Evolutionary conservation across 768 basidiomycete genomes (phyloP).

Genomic region (Hemileccinum rubropunctum): DNA sequence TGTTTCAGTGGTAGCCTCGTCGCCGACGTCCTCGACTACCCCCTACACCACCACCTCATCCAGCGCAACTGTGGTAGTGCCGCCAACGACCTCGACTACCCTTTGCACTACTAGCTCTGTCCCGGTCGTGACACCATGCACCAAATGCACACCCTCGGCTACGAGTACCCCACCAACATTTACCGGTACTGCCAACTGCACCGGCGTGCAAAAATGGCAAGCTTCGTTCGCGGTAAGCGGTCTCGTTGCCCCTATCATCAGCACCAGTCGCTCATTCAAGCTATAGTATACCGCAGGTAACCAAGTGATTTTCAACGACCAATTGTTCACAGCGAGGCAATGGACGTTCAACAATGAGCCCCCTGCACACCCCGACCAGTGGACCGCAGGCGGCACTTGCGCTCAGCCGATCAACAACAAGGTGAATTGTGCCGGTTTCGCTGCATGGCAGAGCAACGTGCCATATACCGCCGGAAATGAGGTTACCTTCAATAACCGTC

Average conservation of each 20-base stretch:
- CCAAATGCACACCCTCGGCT: too few relatives aligned
- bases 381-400: slow-evolving; percentile 10
- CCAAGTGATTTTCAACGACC: slow-evolving; percentile 18
- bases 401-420: slow-evolving; percentile 23
- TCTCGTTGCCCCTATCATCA: background rate
- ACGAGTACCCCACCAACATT: background rate
- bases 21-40: too few relatives aligned
- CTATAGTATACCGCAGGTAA: slow-evolving; percentile 23
- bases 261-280: background rate
- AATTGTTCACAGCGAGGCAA: slow-evolving; percentile 24
- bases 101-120: too few relatives aligned
- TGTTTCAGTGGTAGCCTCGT: too few relatives aligned
- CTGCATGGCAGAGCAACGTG: slow-evolving; percentile 12
- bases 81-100: too few relatives aligned
- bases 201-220: slow-evolving; percentile 24
- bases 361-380: slow-evolving; percentile 12
- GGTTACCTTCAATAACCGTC: slow-evolving; percentile 10
- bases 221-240: slow-evolving; percentile 18
- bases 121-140: too few relatives aligned
- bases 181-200: slow-evolving; percentile 6
- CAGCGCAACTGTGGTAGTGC: too few relatives aligned
- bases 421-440: slow-evolving; percentile 19
- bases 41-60: too few relatives aligned
- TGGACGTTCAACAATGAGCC: slow-evolving; percentile 28
- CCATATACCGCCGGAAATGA: slow-evolving; percentile 19